Percentiles rank a stretch among this genome's conserved stretches.
phyloP scores from a whole-genome alignment of 305 asterid species.

The Rubia balearica region DNA sequence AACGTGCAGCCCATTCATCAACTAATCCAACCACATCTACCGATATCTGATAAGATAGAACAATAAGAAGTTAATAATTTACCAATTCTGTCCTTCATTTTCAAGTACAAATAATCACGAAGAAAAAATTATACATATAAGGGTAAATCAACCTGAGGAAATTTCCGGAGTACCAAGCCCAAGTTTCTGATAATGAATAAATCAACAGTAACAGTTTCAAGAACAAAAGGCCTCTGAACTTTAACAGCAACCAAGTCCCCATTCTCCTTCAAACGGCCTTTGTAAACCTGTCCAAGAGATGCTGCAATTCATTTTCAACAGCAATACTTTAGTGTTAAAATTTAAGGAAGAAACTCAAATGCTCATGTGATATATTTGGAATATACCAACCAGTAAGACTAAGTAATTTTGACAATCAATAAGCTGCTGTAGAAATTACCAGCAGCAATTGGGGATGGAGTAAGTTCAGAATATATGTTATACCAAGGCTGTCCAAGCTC shows the following conservation, averaged over 20 bases:
- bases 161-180: slow-evolving; percentile 83
- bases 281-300: slow-evolving; percentile 96
- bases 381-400: neutral
- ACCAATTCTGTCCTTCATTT: slow-evolving; percentile 9
- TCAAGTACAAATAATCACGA: slow-evolving; percentile 7
- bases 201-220: slow-evolving; percentile 96
- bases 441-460: slow-evolving; percentile 96
- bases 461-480: slow-evolving; percentile 80
- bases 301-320: slow-evolving; percentile 52
- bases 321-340: slow-evolving; percentile 4
- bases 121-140: neutral
- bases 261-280: slow-evolving; percentile 87
- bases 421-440: slow-evolving; percentile 49
- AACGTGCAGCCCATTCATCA: slow-evolving; percentile 99
- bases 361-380: neutral
- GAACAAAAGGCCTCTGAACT: slow-evolving; percentile 98
- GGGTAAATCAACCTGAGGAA: slow-evolving; percentile 65
- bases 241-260: slow-evolving; percentile 97
- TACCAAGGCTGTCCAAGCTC: slow-evolving; percentile 96
- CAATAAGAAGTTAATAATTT: slow-evolving; percentile 9
- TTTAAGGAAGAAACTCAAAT: neutral
- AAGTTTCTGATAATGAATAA: slow-evolving; percentile 74
- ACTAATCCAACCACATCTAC: slow-evolving; percentile 95
- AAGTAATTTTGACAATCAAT: neutral
- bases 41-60: slow-evolving; percentile 47